A percentile compares a stretch with the other conserved stretches of the same genome.
Evolutionary conservation across 2,329 filamentous ascomycete species (phyloP).

Genomic region (Aspergillus cejpii): DNA sequence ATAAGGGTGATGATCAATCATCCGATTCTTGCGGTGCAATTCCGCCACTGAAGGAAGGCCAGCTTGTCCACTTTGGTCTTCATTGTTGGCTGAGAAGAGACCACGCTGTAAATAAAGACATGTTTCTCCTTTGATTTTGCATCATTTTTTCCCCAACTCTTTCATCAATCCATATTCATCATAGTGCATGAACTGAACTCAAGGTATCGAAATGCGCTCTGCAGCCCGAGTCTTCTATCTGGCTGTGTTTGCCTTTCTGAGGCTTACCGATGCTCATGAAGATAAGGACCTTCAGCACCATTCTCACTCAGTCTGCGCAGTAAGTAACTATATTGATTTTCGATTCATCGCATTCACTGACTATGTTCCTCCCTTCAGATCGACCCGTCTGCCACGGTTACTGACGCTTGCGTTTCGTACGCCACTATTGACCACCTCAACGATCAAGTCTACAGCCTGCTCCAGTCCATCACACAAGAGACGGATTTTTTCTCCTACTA

Average conservation of each 20-base stretch:
- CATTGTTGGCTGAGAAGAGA: not conserved
- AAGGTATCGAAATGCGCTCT: conserved; percentile 42
- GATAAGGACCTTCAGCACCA: conserved; percentile 29
- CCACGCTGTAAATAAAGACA: not conserved
- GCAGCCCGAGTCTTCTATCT: conserved; percentile 54
- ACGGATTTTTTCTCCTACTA: conserved; percentile 99
- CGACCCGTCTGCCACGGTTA: conserved; percentile 79
- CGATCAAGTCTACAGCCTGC: conserved; percentile 62
- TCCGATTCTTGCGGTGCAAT: conserved; percentile 9
- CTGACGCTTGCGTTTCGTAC: conserved; percentile 91
- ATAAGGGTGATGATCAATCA: too few species aligned
- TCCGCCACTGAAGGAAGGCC: conserved; percentile 17
- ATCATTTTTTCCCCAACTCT: too few species aligned
- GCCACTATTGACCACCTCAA: conserved; percentile 83
- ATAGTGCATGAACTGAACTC: not conserved
- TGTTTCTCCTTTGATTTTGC: conserved; percentile 2
- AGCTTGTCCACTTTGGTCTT: conserved; percentile 22
- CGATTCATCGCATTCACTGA: conserved; percentile 16
- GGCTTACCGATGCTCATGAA: conserved; percentile 44
- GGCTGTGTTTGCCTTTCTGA: conserved; percentile 55
- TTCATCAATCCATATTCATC: not conserved
- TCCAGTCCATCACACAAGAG: conserved; percentile 73
- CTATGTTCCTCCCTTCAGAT: conserved; percentile 51
- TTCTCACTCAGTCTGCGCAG: conserved; percentile 48
- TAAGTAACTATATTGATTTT: conserved; percentile 37